phyloP scores from a whole-genome alignment of 192 early-diverging fungal species.

The Backusella psychrophila region DNA sequence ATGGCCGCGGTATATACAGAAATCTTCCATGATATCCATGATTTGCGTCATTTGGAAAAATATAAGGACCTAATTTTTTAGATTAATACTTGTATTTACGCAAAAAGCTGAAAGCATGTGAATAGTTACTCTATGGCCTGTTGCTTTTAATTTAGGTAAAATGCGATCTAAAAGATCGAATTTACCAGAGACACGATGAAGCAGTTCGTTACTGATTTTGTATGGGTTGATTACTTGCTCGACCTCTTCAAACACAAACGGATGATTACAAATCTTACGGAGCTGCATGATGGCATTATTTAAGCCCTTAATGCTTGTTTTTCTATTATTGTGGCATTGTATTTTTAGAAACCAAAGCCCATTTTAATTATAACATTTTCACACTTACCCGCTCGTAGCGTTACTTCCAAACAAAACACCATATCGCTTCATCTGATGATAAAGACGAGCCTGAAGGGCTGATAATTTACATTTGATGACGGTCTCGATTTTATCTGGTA shows the following conservation, averaged over 20 bases:
- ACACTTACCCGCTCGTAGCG: conserved; percentile 55
- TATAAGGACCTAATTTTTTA: conserved; percentile 50
- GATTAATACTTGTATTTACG: background rate
- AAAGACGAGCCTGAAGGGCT: conserved; percentile 77
- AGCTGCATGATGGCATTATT: conserved; percentile 98
- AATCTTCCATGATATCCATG: conserved; percentile 98
- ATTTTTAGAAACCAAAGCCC: background rate
- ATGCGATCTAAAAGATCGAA: conserved; percentile 94
- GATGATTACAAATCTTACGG: conserved; percentile 97
- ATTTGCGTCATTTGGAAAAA: conserved; percentile 86
- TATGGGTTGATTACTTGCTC: conserved; percentile 76
- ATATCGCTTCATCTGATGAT: conserved; percentile 81
- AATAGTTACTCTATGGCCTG: conserved; percentile 74
- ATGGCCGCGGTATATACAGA: conserved; percentile 68
- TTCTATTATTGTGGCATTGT: conserved; percentile 20
- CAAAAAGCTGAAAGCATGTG: background rate
- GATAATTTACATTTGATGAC: conserved; percentile 90
- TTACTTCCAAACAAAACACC: conserved; percentile 70
- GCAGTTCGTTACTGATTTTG: conserved; percentile 63
- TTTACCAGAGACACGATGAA: conserved; percentile 88
- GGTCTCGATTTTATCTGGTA: conserved; percentile 94
- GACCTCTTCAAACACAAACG: conserved; percentile 93
- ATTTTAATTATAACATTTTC: background rate
- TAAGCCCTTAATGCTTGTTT: conserved; percentile 68
- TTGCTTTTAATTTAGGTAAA: conserved; percentile 78